Percentiles rank a stretch among this genome's conserved stretches.
Conservation (phyloP, 345 rosid genomes). For the Aquilaria sinensis region DNA sequence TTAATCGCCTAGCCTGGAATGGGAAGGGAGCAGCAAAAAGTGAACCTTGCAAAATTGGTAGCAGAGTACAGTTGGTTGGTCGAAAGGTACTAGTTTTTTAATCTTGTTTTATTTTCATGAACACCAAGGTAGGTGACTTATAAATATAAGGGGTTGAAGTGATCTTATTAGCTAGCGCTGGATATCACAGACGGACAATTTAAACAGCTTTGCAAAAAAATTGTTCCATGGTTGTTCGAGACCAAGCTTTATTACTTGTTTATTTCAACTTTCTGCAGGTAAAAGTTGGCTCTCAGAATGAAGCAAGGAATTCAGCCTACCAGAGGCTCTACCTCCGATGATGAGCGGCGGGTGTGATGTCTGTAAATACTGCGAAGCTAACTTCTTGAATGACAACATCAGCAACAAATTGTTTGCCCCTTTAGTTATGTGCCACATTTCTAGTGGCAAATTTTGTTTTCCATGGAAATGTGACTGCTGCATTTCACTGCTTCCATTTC, state of each 20-base stretch:
- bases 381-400: neutral
- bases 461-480: too few relatives aligned
- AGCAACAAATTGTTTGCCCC: too few relatives aligned
- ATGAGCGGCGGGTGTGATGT: neutral
- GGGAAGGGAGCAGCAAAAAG: slow-evolving; percentile 19
- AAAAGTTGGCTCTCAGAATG: slow-evolving; percentile 10
- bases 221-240: neutral
- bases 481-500: too few relatives aligned
- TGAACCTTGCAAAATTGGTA: slow-evolving; percentile 14
- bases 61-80: slow-evolving; percentile 16
- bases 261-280: slow-evolving; percentile 18
- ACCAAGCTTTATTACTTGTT: neutral
- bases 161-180: neutral
- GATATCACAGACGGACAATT: neutral
- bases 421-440: too few relatives aligned
- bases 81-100: slow-evolving; percentile 33
- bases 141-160: too few relatives aligned
- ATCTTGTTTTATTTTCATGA: neutral
- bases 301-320: slow-evolving; percentile 8
- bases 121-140: too few relatives aligned
- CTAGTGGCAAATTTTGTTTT: too few relatives aligned
- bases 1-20: slow-evolving; percentile 15
- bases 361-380: slow-evolving; percentile 9
- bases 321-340: slow-evolving; percentile 9
- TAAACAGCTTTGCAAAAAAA: neutral